These are phyloP conservation scores for Fusarium albosuccineum DNA, from an alignment of 2,329 filamentous ascomycete genomes.

Conservation along the genomic window DNA sequence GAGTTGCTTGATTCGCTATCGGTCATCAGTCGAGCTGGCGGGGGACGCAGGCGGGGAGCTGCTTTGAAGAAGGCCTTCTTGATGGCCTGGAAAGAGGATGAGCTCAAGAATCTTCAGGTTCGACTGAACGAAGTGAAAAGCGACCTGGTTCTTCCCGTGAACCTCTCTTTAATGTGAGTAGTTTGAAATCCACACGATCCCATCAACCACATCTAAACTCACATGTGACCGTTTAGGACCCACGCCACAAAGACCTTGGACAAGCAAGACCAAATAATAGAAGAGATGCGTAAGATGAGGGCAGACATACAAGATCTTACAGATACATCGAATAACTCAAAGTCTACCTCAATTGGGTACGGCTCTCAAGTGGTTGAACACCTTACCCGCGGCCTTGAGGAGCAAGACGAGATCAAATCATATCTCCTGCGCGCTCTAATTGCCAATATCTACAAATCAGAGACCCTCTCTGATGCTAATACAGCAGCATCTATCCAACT, in stretches of 20 bases:
- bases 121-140: neutral
- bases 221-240: neutral
- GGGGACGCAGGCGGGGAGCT: neutral
- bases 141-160: conserved; percentile 3
- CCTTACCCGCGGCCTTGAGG: neutral
- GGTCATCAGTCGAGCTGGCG: neutral
- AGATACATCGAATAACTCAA: too few species aligned
- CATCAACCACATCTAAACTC: too few species aligned
- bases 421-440: neutral
- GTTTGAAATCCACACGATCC: too few species aligned
- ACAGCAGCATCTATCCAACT: conserved; percentile 3
- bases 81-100: conserved; percentile 8
- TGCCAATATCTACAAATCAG: neutral
- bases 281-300: neutral
- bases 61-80: conserved; percentile 9
- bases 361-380: neutral
- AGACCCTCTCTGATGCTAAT: rapidly evolving
- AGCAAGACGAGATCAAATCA: neutral
- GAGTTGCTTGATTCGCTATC: conserved; percentile 8
- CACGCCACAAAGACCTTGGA: neutral
- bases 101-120: neutral
- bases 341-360: too few species aligned
- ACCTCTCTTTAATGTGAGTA: neutral
- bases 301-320: neutral
- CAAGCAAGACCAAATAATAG: neutral